A percentile compares a stretch with the other conserved stretches of the same genome.
Conservation (phyloP, 148 eudicot species). For the Vaccinium darrowii region DNA sequence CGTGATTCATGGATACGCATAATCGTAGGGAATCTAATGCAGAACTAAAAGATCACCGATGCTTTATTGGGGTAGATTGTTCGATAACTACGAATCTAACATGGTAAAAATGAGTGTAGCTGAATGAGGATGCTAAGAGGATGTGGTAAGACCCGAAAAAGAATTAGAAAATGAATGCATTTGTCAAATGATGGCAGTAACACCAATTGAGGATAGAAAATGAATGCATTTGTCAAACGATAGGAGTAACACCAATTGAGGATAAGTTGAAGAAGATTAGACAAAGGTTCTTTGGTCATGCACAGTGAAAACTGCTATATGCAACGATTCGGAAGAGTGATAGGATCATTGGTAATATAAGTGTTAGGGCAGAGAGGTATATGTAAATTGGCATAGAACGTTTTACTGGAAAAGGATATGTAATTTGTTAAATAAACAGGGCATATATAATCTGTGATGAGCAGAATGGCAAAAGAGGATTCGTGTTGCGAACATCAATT, state of each 20-base stretch:
- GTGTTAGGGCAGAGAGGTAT: background rate
- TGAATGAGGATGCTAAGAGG: background rate
- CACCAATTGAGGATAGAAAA: background rate
- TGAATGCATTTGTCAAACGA: background rate
- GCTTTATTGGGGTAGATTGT: background rate
- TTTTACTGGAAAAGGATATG: background rate
- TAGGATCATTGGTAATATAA: background rate
- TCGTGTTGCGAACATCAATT: background rate
- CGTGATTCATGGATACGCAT: background rate
- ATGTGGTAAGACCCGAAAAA: background rate
- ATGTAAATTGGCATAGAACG: background rate
- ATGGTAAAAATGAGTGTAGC: background rate
- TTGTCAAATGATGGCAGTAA: background rate
- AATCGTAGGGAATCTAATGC: background rate
- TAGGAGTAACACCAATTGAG: background rate
- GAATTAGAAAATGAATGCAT: background rate
- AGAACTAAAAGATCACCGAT: background rate
- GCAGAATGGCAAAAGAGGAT: background rate
- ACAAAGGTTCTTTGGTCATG: background rate
- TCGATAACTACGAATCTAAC: background rate
- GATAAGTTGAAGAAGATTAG: constrained; percentile 1
- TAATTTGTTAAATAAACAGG: background rate
- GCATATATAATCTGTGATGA: background rate
- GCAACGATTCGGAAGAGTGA: background rate
- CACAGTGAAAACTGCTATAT: background rate